Evolutionary conservation across 2,329 filamentous ascomycete genomes (phyloP), one percentile per base, ranked within the genome.

Genomic region (Botrytis byssoidea): DNA sequence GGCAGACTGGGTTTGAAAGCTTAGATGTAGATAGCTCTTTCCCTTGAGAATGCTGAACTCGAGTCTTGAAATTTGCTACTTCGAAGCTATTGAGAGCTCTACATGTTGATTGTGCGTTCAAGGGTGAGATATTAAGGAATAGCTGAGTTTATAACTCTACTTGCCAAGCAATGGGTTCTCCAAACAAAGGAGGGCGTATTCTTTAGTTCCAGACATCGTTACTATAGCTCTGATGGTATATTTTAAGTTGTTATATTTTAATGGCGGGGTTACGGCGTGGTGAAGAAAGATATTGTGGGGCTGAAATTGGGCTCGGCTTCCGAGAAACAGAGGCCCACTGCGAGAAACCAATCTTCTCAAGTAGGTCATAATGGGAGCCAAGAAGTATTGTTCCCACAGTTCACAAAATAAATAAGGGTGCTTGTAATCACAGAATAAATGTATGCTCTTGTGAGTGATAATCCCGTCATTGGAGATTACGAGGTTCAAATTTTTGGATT

Each of bases 101-200:
- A 8, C 51, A n/a, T 29, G n/a, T 37, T 35, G 32, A 40, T 51
- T 63, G 69, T 35, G 6, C 42, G 40, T 55, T 22, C 29, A 64
- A 29, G 16, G 20, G 55, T 37, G 18, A 61, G 32, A 40, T 48
- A 70, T 32, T 60, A 18, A 42, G 57, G 25, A 63, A n/a, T 35
- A 6, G 14, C 14, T 18, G n/a, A 51, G 32, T 18, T 22, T 35
- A 29, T 37, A 29, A 29, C 42, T 46, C n/a, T 14, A 84, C 88
- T 79, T 86, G 95, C 93, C 95, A 81, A 99, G 92, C 80, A 99
- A 91, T 83, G 96, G 96, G 85, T 99, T 99, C 91, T 98, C 96
- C 81, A 99, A 86, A 85, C 92, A 96, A 82, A 98, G 88, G 81
- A 99, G 92, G 84, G 93, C 88, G 86, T 92, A 98, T 84, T 94